Evolutionary conservation across 2,329 filamentous ascomycete genomes (phyloP).

Genomic region (Pyricularia sp.): DNA sequence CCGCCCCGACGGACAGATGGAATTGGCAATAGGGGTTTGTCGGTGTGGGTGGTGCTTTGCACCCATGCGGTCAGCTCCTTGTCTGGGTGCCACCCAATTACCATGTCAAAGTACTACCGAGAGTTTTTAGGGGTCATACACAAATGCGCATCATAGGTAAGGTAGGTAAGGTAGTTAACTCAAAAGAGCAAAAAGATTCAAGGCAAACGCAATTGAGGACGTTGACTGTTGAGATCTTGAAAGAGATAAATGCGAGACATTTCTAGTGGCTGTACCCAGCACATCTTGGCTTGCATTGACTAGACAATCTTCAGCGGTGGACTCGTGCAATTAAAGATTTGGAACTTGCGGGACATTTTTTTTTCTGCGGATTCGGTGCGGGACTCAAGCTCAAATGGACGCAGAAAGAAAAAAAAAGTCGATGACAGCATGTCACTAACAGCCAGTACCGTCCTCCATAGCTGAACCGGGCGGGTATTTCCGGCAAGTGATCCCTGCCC

Average conservation of each 20-base stretch:
- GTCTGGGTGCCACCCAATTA: not conserved
- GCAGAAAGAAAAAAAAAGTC: not conserved
- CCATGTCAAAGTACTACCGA: not conserved
- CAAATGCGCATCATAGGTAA: not conserved
- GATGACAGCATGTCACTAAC: not conserved
- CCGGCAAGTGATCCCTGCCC: conserved; percentile 5
- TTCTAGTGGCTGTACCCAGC: not conserved
- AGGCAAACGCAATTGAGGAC: not conserved
- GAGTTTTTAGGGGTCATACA: not conserved
- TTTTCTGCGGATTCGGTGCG: not conserved
- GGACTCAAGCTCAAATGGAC: not conserved
- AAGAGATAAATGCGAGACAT: not conserved
- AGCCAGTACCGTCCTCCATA: not conserved
- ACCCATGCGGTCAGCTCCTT: not conserved
- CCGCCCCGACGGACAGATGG: not conserved
- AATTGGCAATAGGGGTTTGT: not conserved
- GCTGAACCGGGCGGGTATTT: conserved; percentile 5
- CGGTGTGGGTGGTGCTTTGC: not conserved
- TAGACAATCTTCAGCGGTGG: not conserved
- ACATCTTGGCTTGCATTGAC: not conserved
- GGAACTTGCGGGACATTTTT: not conserved
- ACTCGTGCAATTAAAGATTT: not conserved
- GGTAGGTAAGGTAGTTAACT: too few relatives aligned
- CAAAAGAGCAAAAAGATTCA: not conserved
- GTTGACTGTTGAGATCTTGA: not conserved